Percentiles rank a stretch among this genome's conserved stretches.
Conservation (phyloP, 352 stramenopile species). For the Phytophthora pseudosyringae region DNA sequence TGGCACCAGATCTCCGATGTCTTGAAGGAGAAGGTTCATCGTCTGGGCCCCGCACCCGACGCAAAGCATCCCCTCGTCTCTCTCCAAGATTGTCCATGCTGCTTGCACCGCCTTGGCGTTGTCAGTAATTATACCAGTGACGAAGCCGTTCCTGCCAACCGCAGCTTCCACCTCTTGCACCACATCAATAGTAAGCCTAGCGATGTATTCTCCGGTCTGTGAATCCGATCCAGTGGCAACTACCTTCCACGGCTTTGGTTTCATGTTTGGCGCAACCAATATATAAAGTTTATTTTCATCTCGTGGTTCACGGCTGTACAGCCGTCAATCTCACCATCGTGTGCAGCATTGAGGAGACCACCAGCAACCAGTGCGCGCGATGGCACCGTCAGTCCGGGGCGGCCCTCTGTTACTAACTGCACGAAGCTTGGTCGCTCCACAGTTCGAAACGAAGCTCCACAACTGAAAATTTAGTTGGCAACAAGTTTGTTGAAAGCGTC, state of each 20-base stretch:
- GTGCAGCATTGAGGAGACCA: no score
- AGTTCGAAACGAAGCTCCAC: no score
- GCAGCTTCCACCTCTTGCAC: not conserved
- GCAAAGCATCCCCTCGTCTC: constrained; percentile 1
- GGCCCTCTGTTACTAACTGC: no score
- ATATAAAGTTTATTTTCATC: constrained; percentile 8
- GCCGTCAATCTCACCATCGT: not conserved
- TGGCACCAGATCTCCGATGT: not conserved
- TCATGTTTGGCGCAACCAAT: constrained; percentile 4
- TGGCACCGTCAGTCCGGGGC: no score
- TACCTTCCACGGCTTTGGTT: not conserved
- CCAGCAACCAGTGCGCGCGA: no score
- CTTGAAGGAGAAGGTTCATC: constrained; percentile 15
- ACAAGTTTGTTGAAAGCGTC: no score
- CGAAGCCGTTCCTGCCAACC: constrained; percentile 1
- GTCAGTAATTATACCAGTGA: not conserved
- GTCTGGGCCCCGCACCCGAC: constrained; percentile 14
- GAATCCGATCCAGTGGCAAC: constrained; percentile 1
- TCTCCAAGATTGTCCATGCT: constrained; percentile 5
- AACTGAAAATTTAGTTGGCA: no score
- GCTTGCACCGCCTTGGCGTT: constrained; percentile 8
- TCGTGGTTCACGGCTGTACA: not conserved
- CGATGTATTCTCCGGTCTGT: constrained; percentile 6
- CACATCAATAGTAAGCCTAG: not conserved
- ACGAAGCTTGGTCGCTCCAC: no score